phyloP scores from a whole-genome alignment of 768 basidiomycete genomes.

The Xerocomellus intermedius region DNA sequence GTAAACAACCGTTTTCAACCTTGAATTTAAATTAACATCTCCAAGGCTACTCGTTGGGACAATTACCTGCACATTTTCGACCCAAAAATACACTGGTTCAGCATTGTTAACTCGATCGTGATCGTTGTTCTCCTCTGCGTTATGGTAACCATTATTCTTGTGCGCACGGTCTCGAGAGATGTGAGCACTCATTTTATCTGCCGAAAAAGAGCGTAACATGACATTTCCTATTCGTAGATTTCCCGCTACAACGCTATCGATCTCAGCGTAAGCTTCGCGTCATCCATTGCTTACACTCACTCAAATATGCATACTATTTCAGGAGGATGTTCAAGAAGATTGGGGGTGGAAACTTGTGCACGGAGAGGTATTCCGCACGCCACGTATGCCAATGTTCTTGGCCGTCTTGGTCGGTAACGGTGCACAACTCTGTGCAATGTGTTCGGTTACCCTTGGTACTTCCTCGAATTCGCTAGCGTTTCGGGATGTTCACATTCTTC shows the following conservation, averaged over 20 bases:
- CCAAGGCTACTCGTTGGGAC: slow-evolving; percentile 93
- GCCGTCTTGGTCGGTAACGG: slow-evolving; percentile 85
- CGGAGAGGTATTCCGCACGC: slow-evolving; percentile 92
- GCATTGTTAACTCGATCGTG: slow-evolving; percentile 87
- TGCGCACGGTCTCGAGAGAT: slow-evolving; percentile 85
- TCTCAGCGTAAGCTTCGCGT: slow-evolving; percentile 59
- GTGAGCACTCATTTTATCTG: slow-evolving; percentile 40
- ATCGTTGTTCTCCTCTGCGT: slow-evolving; percentile 88
- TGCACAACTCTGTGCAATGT: slow-evolving; percentile 68
- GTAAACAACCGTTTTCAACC: background rate
- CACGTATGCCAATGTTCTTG: slow-evolving; percentile 70
- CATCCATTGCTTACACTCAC: background rate
- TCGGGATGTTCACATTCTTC: slow-evolving; percentile 3
- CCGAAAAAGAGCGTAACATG: background rate
- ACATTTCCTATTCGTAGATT: slow-evolving; percentile 10
- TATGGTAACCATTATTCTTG: slow-evolving; percentile 91
- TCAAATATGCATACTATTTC: background rate
- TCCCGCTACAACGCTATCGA: slow-evolving; percentile 91
- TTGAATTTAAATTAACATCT: slow-evolving; percentile 10
- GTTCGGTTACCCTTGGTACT: slow-evolving; percentile 78
- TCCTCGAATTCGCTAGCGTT: background rate
- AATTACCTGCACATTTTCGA: slow-evolving; percentile 93
- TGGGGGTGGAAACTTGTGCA: slow-evolving; percentile 99
- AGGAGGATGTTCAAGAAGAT: slow-evolving; percentile 97
- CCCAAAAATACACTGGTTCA: slow-evolving; percentile 96